A percentile compares a stretch with the other conserved stretches of the same genome.
phyloP scores from a whole-genome alignment of 352 stramenopile species.

The Lagenidium sp. region DNA sequence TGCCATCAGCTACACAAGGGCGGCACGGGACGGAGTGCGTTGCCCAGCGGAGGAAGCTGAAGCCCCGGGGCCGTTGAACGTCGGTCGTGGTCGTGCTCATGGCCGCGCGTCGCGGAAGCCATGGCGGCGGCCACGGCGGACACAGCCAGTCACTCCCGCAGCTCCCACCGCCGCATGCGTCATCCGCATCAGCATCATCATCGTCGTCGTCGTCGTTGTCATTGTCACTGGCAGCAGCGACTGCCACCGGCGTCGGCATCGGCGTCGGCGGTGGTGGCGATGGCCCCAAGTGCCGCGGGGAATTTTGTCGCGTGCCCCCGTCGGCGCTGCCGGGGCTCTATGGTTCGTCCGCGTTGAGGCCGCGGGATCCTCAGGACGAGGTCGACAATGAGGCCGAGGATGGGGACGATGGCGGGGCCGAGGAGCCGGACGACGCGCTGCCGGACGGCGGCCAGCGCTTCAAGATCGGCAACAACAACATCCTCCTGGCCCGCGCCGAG shows the following conservation, averaged over 20 bases:
- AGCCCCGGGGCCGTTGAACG: too few relatives aligned
- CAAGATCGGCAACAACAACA: constrained; percentile 71
- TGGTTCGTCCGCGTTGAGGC: not conserved
- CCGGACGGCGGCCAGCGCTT: constrained; percentile 39
- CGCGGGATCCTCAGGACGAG: too few relatives aligned
- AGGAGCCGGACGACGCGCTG: constrained; percentile 7
- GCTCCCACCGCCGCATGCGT: too few relatives aligned
- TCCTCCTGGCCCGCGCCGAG: constrained; percentile 53
- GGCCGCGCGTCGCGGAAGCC: too few relatives aligned
- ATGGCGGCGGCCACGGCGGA: too few relatives aligned
- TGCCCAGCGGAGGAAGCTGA: too few relatives aligned
- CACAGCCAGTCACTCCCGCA: constrained; percentile 39
- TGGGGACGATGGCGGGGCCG: not conserved
- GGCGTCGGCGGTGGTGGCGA: not conserved
- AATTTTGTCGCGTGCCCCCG: constrained; percentile 44
- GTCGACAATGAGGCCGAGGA: constrained; percentile 3
- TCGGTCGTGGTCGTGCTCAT: too few relatives aligned
- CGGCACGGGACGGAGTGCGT: too few relatives aligned
- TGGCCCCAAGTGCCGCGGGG: constrained; percentile 52
- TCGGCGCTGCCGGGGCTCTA: constrained; percentile 28
- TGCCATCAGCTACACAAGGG: too few relatives aligned
- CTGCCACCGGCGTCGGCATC: not conserved
- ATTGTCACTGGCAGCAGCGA: constrained; percentile 2
- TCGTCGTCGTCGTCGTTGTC: too few relatives aligned
- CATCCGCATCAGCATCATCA: too few relatives aligned